A percentile compares a stretch with the other conserved stretches of the same genome.
phyloP scores from a whole-genome alignment of 139 green algal species.

The Chlorella sorokiniana region DNA sequence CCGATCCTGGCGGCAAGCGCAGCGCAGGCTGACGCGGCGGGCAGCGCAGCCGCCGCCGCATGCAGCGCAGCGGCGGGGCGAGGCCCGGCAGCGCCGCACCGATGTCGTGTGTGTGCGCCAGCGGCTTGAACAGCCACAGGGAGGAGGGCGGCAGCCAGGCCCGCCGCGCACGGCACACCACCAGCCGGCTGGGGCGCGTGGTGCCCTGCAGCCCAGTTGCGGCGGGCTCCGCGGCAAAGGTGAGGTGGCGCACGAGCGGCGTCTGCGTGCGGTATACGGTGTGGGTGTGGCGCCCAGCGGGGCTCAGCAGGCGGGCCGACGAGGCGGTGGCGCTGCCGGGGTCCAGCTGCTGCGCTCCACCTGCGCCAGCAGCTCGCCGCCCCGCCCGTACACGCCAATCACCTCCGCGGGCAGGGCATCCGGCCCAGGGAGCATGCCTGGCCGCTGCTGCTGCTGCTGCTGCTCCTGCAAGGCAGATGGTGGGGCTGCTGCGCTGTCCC shows the following conservation, averaged over 20 bases:
- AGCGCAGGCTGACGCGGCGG: background rate
- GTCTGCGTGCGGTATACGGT: constrained; percentile 24
- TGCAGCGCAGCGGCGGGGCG: background rate
- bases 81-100: background rate
- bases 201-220: background rate
- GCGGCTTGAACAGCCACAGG: constrained; percentile 54
- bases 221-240: constrained; percentile 31
- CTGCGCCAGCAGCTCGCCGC: constrained; percentile 12
- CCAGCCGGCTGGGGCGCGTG: background rate
- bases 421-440: background rate
- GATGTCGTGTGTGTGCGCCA: constrained; percentile 31
- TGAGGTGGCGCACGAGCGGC: constrained; percentile 38
- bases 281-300: constrained; percentile 14
- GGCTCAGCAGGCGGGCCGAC: constrained; percentile 18
- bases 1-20: background rate
- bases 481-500: background rate
- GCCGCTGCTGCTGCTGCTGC: background rate
- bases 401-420: background rate
- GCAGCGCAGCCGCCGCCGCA: background rate
- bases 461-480: background rate
- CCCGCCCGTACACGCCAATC: background rate
- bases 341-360: constrained; percentile 24
- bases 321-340: constrained; percentile 29
- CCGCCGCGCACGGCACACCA: constrained; percentile 36
- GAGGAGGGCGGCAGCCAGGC: constrained; percentile 52